These are phyloP conservation scores for Dactylellina haptotyla DNA, from an alignment of 2,329 filamentous ascomycete genomes.

Conservation along the genomic window DNA sequence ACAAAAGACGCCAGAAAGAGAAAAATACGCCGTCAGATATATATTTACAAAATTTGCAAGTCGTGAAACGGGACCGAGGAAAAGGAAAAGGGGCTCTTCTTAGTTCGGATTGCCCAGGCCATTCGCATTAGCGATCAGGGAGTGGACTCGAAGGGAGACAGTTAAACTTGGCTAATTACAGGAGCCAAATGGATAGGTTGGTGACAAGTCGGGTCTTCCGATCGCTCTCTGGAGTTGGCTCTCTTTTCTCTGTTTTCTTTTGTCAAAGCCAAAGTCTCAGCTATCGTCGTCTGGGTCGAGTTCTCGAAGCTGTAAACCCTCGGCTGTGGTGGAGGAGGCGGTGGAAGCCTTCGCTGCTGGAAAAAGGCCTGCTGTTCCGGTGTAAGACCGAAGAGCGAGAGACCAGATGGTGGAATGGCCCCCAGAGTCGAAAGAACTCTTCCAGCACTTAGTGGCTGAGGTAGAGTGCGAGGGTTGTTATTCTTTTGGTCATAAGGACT, in stretches of 20 bases:
- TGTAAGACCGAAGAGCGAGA: constrained; percentile 48
- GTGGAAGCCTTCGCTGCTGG: constrained; percentile 41
- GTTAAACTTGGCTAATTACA: constrained; percentile 2
- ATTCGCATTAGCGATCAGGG: neutral
- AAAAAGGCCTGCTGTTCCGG: constrained; percentile 48
- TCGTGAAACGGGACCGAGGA: neutral
- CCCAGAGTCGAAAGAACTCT: constrained; percentile 42
- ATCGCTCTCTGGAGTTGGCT: constrained; percentile 18
- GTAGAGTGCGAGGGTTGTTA: constrained; percentile 31
- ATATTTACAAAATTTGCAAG: neutral
- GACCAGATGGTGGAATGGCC: constrained; percentile 44
- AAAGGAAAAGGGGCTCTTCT: neutral
- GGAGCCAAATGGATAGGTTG: neutral
- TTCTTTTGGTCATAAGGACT: constrained; percentile 32
- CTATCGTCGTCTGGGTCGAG: constrained; percentile 46
- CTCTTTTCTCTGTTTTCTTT: constrained; percentile 44
- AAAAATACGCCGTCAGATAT: too few relatives aligned
- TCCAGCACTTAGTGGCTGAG: constrained; percentile 44
- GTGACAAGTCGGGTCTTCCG: neutral
- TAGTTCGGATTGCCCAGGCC: neutral
- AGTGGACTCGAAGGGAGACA: neutral
- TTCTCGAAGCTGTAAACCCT: constrained; percentile 50
- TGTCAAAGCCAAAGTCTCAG: constrained; percentile 25
- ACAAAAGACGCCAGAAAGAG: neutral
- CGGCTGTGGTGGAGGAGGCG: constrained; percentile 48